Evolutionary conservation across 164 flowering plant species (phyloP).

Genomic region (Cinnamomum chago): DNA sequence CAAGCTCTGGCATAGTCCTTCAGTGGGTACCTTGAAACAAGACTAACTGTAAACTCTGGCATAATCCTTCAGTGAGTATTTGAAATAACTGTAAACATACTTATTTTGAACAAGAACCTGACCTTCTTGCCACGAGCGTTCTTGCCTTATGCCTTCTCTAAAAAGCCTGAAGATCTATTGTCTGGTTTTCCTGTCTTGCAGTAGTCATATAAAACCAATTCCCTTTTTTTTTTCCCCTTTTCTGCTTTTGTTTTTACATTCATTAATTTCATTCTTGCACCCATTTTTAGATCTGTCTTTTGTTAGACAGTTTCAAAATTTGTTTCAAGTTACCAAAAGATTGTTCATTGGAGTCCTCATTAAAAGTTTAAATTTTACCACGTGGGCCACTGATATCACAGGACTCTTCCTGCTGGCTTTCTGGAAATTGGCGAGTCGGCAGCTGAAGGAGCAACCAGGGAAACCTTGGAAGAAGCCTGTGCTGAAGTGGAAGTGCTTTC

Average conservation of each 20-base stretch:
- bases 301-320: not conserved
- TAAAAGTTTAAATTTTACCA: conserved; percentile 1
- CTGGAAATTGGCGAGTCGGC: conserved; percentile 98
- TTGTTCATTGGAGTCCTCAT: not conserved
- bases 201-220: too few species aligned
- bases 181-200: not conserved
- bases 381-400: conserved; percentile 16
- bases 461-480: conserved; percentile 92
- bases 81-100: too few species aligned
- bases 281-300: not conserved
- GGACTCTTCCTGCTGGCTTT: conserved; percentile 99
- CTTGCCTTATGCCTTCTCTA: not conserved
- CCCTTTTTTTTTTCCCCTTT: too few species aligned
- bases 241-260: too few species aligned
- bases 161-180: not conserved
- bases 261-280: not conserved
- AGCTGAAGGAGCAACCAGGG: conserved; percentile 87
- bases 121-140: too few species aligned
- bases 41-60: too few species aligned
- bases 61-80: too few species aligned
- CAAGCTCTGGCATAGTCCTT: not conserved
- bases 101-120: too few species aligned
- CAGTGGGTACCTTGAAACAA: too few species aligned
- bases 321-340: not conserved
- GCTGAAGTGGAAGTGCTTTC: conserved; percentile 86